Conservation (phyloP, 345 rosid genomes). For the Isatis tinctoria region DNA sequence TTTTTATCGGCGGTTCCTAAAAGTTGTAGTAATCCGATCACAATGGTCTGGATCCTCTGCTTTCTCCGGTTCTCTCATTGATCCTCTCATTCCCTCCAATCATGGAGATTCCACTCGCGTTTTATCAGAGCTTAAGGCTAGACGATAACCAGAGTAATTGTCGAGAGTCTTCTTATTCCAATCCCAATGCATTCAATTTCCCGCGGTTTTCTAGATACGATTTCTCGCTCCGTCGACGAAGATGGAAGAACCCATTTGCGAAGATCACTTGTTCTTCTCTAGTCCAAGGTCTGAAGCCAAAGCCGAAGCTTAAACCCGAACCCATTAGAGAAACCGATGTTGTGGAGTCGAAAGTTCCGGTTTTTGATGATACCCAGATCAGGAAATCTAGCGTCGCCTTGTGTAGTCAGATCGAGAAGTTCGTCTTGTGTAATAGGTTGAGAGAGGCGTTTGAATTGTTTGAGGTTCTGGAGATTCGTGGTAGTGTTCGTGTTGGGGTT, state of each 20-base stretch:
- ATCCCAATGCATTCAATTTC: conserved; percentile 27
- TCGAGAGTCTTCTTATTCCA: conserved; percentile 3
- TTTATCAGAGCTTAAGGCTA: conserved; percentile 40
- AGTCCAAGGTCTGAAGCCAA: conserved; percentile 49
- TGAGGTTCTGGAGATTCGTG: conserved; percentile 61
- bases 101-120: conserved; percentile 57
- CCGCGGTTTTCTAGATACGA: conserved; percentile 37
- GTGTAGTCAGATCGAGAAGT: conserved; percentile 78
- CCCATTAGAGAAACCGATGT: conserved; percentile 26
- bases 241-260: conserved; percentile 40
- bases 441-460: conserved; percentile 83
- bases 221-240: conserved; percentile 37
- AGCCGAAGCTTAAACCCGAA: conserved; percentile 51
- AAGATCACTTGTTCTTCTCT: conserved; percentile 45
- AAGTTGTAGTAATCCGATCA: background rate
- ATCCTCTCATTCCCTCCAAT: background rate
- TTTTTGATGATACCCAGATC: conserved; percentile 26
- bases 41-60: conserved; percentile 10
- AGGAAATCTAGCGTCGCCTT: conserved; percentile 42
- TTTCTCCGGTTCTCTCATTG: conserved; percentile 1
- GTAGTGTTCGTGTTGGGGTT: conserved; percentile 41
- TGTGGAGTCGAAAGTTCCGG: conserved; percentile 2
- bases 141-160: conserved; percentile 35
- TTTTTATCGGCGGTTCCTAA: background rate
- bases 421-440: conserved; percentile 47